Evolutionary conservation across 345 rosid species (phyloP), one percentile per base, ranked within the genome.

Genomic region (Gossypioides kirkii): DNA sequence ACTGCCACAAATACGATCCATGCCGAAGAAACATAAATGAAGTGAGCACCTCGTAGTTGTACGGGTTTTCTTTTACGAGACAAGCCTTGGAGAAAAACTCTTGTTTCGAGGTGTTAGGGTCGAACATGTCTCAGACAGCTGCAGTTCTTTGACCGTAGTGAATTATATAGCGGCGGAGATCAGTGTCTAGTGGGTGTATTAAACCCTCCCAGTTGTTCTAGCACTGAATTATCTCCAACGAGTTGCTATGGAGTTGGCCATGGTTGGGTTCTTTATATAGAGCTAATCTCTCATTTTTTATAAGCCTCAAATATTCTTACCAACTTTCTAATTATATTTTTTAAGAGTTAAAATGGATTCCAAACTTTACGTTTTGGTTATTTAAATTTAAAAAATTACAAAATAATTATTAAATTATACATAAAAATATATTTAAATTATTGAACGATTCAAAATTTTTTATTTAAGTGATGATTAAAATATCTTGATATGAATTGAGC

Each of bases 81-180:
- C 88, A 78, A 0, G 84, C 71, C 46, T 76, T 71, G 23, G 77
- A 75, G 81, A 81, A 84, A 20, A 87, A 80, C 32, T 80, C 82
- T 20, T 79, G 69, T 54, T 56, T 72, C 2, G 80, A 55, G 26
- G 60, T 26, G 28, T 1, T 18, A 2, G 1, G 14, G 1, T 60
- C 16, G 58, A 81, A 82, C 41, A 85, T 76, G 52, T 78, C 70
- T 6, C 76, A 73, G 8, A 61, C 75, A 1, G 86, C 81, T 62
- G 45, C 77, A 36, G 79, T 80, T 61, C 76, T 76, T 53, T 82
- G 82, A 3, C 86, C 85, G 6, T 86, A 86, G 78, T 84, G 85
- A 36, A 86, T 49, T 26, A 86, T 72, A 52, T 74, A 84, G 17
- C 71, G 71, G 64, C 87, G 85, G 62, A 82, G 82, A 73, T 84